These are phyloP conservation scores for Phoma herbarum DNA, from an alignment of 2,329 filamentous ascomycete genomes.

Conservation along the genomic window DNA sequence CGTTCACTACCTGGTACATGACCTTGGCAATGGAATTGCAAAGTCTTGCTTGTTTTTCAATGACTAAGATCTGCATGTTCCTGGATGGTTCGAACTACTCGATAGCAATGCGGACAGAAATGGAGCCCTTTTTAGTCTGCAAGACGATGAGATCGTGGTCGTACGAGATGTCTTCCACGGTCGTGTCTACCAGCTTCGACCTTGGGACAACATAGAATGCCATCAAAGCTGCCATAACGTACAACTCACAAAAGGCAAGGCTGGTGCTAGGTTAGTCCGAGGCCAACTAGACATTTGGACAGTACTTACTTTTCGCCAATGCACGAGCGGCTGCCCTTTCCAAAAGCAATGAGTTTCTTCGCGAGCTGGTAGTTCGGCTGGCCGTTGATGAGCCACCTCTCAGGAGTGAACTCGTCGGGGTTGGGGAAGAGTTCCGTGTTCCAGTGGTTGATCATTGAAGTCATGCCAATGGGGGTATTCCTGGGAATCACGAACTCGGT, in stretches of 20 bases:
- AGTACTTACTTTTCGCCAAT: constrained; percentile 43
- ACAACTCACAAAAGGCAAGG: constrained; percentile 39
- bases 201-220: constrained; percentile 33
- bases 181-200: constrained; percentile 36
- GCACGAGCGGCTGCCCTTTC: constrained; percentile 42
- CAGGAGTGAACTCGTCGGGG: constrained; percentile 41
- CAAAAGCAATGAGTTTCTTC: constrained; percentile 39
- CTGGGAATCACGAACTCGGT: constrained; percentile 36
- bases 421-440: constrained; percentile 45
- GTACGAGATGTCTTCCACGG: constrained; percentile 35
- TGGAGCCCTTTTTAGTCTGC: constrained; percentile 38
- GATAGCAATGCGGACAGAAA: constrained; percentile 36
- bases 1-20: too few relatives aligned
- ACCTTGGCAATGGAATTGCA: too few relatives aligned
- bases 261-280: constrained; percentile 10
- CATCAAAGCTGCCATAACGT: constrained; percentile 37
- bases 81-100: constrained; percentile 30
- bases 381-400: constrained; percentile 46
- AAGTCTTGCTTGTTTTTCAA: background rate
- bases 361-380: constrained; percentile 31
- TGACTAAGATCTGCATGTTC: too few relatives aligned
- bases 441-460: constrained; percentile 44
- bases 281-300: background rate
- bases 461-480: constrained; percentile 42
- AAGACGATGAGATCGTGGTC: constrained; percentile 39